Percentiles rank a stretch among this genome's conserved stretches.
Evolutionary conservation across 345 rosid species (phyloP).

Genomic region (Populus ilicifolia): DNA sequence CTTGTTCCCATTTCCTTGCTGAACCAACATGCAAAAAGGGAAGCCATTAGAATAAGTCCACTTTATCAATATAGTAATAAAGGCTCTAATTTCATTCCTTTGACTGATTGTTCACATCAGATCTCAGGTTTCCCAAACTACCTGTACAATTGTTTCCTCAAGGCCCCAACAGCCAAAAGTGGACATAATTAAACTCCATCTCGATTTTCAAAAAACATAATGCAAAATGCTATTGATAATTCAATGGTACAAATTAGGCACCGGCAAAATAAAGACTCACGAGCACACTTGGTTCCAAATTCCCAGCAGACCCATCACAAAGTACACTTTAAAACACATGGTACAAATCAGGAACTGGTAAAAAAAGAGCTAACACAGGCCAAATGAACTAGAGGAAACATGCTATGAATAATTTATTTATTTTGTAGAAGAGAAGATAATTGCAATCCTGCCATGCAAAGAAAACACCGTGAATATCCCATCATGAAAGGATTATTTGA

Average conservation of each 20-base stretch:
- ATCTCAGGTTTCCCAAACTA: not conserved
- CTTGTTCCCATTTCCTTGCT: not conserved
- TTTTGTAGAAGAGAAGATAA: not conserved
- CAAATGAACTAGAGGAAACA: not conserved
- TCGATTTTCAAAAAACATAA: not conserved
- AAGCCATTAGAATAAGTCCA: not conserved
- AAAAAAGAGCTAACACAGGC: not conserved
- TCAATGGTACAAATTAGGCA: too few species aligned
- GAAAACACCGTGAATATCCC: not conserved
- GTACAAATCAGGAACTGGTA: not conserved
- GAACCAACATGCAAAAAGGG: not conserved
- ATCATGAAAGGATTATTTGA: not conserved
- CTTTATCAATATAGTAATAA: not conserved
- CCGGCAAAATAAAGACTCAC: not conserved
- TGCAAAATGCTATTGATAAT: not conserved
- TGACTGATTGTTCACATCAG: not conserved
- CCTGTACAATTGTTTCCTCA: not conserved
- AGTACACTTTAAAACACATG: not conserved
- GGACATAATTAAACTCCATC: not conserved
- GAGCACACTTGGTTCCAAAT: not conserved
- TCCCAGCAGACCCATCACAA: not conserved
- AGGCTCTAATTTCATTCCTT: not conserved
- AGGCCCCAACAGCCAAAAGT: not conserved
- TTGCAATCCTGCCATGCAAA: not conserved
- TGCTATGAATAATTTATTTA: not conserved